Evolutionary conservation across 805 yeast genomes (phyloP).

Genomic region (Yarrowia divulgata): DNA sequence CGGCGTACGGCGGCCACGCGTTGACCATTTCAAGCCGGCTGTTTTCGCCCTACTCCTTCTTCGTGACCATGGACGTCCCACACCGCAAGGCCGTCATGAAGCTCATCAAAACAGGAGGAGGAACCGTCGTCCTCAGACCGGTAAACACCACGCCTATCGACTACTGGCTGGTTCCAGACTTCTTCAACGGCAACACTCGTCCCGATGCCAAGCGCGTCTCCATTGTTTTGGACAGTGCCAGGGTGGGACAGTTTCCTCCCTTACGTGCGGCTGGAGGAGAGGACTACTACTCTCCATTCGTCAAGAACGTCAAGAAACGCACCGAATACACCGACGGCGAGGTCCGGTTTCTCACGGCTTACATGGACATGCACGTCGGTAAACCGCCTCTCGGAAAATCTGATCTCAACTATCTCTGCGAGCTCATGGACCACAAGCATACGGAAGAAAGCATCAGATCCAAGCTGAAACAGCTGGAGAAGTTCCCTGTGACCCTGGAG

Average conservation of each 20-base stretch:
- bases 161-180: constrained; percentile 18
- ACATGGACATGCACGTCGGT: not conserved
- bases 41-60: constrained; percentile 2
- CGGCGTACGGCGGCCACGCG: not conserved
- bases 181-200: not conserved
- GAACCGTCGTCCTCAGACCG: not conserved
- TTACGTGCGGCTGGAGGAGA: not conserved
- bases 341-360: not conserved
- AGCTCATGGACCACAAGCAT: not conserved
- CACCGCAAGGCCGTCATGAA: not conserved
- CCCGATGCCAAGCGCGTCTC: not conserved
- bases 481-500: not conserved
- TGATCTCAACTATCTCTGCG: not conserved
- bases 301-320: not conserved
- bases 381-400: not conserved
- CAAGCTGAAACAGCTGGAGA: not conserved
- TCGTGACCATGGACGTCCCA: constrained; percentile 6
- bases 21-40: not conserved
- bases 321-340: not conserved
- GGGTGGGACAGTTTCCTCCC: constrained; percentile 14
- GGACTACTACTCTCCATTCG: constrained; percentile 5
- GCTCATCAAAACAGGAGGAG: not conserved
- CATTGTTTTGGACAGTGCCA: not conserved
- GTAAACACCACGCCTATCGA: not conserved
- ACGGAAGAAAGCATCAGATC: not conserved